Evolutionary conservation across 441 rosid species (phyloP), one percentile per base, ranked within the genome.

Genomic region (Erodium texanum): DNA sequence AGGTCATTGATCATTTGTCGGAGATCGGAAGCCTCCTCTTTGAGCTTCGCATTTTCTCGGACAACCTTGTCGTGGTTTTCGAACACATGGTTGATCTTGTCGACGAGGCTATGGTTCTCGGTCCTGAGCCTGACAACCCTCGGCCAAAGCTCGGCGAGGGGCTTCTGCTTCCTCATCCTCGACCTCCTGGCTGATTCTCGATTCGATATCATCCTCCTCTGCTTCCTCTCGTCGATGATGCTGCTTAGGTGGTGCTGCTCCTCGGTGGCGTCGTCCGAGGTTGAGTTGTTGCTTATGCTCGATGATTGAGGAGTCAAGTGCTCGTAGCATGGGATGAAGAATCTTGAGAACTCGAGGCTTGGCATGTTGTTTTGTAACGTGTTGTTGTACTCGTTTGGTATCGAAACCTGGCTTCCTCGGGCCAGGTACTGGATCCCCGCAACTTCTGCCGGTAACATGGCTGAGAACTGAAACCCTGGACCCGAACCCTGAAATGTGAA

Each of bases 251-350:
- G 82, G 1, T 43, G 59, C 38, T 84, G 85, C 58, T 87, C 92
- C 23, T n/a, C n/a, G n/a, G n/a, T n/a, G n/a, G 88, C 87, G 65
- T 90, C 98, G 45, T 90, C 92, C 2, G 92, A 89, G 68, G 96
- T 82, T 32, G 96, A 85, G 77, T 85, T 84, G 82, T 83, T 88
- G 86, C 90, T 77, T 22, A 77, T 69, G 66, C 80, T 64, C 5
- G 82, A 78, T 34, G 85, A 68, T n/a, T n/a, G n/a, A 69, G 72
- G 81, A 34, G 76, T 68, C 43, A 78, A n/a, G 70, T 87, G 73
- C 38, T 78, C 82, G 32, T 79, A 76, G 68, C 63, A 75, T 62
- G 76, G 66, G 74, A 43, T 75, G 8, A 77, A 65, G 59, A 78
- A 62, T 64, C 79, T 65, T 78, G 76, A 68, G 82, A 79, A 75